Conservation (phyloP, 106 monocot species). For the Acanthochlamys bracteata region DNA sequence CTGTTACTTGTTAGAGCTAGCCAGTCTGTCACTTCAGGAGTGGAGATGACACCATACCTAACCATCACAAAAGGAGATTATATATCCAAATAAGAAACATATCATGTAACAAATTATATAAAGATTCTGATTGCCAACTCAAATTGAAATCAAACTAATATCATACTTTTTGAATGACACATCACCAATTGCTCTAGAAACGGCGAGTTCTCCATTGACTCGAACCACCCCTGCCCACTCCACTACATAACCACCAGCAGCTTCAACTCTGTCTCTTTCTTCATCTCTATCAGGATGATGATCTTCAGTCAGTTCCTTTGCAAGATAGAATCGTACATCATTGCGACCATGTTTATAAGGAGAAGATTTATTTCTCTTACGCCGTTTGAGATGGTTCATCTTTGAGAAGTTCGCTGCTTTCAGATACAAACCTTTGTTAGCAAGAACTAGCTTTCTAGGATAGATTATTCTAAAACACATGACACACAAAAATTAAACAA, state of each 20-base stretch:
- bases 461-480: too few relatives aligned
- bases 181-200: conserved; percentile 94
- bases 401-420: conserved; percentile 27
- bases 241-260: conserved; percentile 69
- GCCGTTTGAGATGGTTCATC: conserved; percentile 26
- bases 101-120: too few relatives aligned
- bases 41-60: conserved; percentile 87
- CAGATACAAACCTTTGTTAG: neutral
- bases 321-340: conserved; percentile 28
- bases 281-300: conserved; percentile 85
- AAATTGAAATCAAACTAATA: neutral
- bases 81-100: neutral
- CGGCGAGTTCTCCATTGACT: conserved; percentile 76
- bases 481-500: too few relatives aligned
- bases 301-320: conserved; percentile 77
- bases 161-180: conserved; percentile 61
- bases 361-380: conserved; percentile 12
- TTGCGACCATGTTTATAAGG: conserved; percentile 11
- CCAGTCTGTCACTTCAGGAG: conserved; percentile 82
- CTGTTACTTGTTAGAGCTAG: conserved; percentile 50
- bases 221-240: conserved; percentile 77
- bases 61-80: conserved; percentile 12
- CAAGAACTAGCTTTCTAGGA: too few relatives aligned
- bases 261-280: conserved; percentile 76
- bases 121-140: neutral